Evolutionary conservation across 306 rosid species (phyloP), one percentile per base, ranked within the genome.

Genomic region (Vicia villosa): DNA sequence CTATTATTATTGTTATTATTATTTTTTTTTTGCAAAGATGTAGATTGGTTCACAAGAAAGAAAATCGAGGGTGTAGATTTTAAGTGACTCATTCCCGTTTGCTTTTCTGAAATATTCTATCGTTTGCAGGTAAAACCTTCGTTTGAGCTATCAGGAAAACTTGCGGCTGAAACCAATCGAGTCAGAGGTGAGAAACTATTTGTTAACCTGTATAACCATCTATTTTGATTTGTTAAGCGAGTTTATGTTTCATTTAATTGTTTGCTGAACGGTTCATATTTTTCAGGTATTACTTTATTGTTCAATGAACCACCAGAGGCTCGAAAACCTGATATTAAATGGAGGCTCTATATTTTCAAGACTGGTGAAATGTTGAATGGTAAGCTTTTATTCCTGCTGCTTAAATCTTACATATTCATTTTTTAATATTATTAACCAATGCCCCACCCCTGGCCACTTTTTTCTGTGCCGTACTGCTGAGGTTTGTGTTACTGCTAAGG

Each of bases 321-420:
- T 45, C 81, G 91, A 66, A 84, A 85, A 73, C 98, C 98, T 74
- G 78, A 76, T 65, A n/a, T 90, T 70, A 88, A 87, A 75, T 94
- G 98, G 98, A 83, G 99, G 59, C 95, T 94, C 45, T 94, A 94
- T 87, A 97, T 94, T 72, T 94, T 94, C 76, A 94, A 91, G 96
- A 88, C 69, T 63, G 99, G 99, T 28, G 99, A 94, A 94, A 92
- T 79, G 66, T 82, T 94, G 66, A 80, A 87, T 63, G 99, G 99
- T 80, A 76, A 83, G 87, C 72, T 43, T 83, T 40, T 50, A 15
- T 22, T 42, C n/a, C 73, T 37, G 63, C 41, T 58, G 26, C 52
- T 56, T 17, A 40, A 71, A 19, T 20, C n/a, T 73, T 17, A 42
- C 75, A 63, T 20, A 61, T n/a, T n/a, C n/a, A n/a, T n/a, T n/a